Base-by-base conservation (phyloP, 139 green algal species). In the Pleodorina starrii region DNA sequence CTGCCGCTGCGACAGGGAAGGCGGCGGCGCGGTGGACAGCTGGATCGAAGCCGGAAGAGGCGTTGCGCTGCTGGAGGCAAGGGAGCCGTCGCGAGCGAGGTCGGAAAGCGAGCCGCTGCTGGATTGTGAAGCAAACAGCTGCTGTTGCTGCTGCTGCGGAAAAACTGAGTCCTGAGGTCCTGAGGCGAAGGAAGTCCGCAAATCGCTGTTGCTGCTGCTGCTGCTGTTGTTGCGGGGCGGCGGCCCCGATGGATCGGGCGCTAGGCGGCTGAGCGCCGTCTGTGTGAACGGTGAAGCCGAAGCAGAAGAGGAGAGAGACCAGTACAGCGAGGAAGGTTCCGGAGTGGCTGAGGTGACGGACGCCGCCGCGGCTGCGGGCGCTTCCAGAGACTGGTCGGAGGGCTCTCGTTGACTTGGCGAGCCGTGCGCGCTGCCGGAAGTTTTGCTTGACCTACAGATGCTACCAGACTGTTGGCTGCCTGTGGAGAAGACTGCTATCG, bases 211-310 rank as follows among this genome's bases (percentile, higher is more conserved):
- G 86, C 54, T 81, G 86, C 54, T 36, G 51, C 44, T 59, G 72
- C 43, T 79, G 84, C 69, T 73, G 84, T 35, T 80, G 81, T 16
- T 59, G n/a, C n/a, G n/a, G n/a, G n/a, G n/a, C n/a, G n/a, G n/a
- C n/a, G n/a, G n/a, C n/a, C n/a, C n/a, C n/a, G n/a, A n/a, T n/a
- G n/a, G n/a, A n/a, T n/a, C n/a, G n/a, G n/a, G n/a, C n/a, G n/a
- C n/a, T n/a, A n/a, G n/a, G n/a, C n/a, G n/a, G n/a, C n/a, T n/a
- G n/a, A n/a, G n/a, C n/a, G n/a, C n/a, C n/a, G n/a, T n/a, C 12
- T 12, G 48, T 21, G 48, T 57, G 48, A 57, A 57, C 48, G 48
- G 48, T 21, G 48, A 57, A 57, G 48, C 10, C 48, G 48, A 57
- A 12, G 48, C 48, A 57, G 48, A 57, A 57, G 48, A 57, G 48